phyloP scores from a whole-genome alignment of 257 asterid species.

The Gentiana macrophylla region DNA sequence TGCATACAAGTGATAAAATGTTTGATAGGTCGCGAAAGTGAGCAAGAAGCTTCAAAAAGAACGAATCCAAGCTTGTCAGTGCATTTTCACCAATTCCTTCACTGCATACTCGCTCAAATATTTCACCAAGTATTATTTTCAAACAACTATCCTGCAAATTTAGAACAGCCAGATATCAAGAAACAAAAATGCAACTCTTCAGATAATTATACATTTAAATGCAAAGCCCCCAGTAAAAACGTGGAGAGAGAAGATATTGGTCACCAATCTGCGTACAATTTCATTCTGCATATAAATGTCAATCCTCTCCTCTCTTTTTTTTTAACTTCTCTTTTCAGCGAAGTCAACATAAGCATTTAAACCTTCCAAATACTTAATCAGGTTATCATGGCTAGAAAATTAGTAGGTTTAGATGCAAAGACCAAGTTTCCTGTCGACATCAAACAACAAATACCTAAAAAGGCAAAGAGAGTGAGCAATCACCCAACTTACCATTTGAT shows the following conservation, averaged over 20 bases:
- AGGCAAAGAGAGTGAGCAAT: too few species aligned
- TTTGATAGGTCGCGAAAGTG: conserved; percentile 43
- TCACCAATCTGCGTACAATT: background rate
- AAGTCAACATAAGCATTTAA: background rate
- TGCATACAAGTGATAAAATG: conserved; percentile 53
- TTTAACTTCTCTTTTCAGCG: too few species aligned
- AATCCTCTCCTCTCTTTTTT: too few species aligned
- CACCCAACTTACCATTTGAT: conserved; percentile 46
- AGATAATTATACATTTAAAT: conserved; percentile 6
- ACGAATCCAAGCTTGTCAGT: conserved; percentile 53
- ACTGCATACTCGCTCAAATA: conserved; percentile 36
- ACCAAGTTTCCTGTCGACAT: too few species aligned
- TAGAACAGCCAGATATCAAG: conserved; percentile 1
- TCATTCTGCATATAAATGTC: background rate
- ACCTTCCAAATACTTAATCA: too few species aligned
- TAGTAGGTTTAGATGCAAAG: too few species aligned
- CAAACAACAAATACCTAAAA: too few species aligned
- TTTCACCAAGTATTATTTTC: conserved; percentile 44
- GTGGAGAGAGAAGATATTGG: background rate
- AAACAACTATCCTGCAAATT: conserved; percentile 42
- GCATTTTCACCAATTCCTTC: conserved; percentile 46
- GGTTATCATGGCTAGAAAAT: too few species aligned
- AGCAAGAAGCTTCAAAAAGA: conserved; percentile 49
- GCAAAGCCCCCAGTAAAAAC: background rate
- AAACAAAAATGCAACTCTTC: background rate